Conservation (phyloP, 2,329 filamentous ascomycete species). For the Pseudogymnoascus sp. region DNA sequence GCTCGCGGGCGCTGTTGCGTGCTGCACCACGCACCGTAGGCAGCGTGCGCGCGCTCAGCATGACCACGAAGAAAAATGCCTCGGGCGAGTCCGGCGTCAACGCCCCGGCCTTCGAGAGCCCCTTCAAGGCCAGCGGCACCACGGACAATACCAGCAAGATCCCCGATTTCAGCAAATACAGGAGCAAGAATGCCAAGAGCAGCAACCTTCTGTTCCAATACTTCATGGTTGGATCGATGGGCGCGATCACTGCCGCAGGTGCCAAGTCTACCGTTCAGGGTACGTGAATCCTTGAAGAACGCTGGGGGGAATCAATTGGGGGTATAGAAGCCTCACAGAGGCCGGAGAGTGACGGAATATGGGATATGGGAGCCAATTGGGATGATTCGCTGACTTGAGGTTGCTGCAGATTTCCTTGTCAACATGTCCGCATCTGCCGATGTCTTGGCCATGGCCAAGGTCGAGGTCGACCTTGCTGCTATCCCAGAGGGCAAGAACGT, state of each 20-base stretch:
- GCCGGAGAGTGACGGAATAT: constrained; percentile 1
- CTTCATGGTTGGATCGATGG: constrained; percentile 97
- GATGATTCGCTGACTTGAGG: constrained; percentile 18
- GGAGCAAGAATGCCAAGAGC: constrained; percentile 57
- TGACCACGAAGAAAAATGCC: constrained; percentile 31
- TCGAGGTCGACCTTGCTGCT: constrained; percentile 84
- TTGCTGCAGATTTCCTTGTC: constrained; percentile 80
- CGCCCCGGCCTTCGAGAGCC: constrained; percentile 47
- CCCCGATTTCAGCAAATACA: constrained; percentile 85
- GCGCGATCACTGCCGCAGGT: constrained; percentile 81
- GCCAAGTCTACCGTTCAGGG: constrained; percentile 98
- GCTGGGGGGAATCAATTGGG: constrained; percentile 7
- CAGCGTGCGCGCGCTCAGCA: constrained; percentile 48
- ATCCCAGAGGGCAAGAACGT: constrained; percentile 99
- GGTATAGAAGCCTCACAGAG: neutral
- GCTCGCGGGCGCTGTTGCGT: constrained; percentile 63
- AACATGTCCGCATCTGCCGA: constrained; percentile 99
- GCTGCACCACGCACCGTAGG: constrained; percentile 34
- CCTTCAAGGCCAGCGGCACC: constrained; percentile 46
- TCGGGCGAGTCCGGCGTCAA: constrained; percentile 16
- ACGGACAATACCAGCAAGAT: constrained; percentile 57
- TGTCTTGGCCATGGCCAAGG: constrained; percentile 98
- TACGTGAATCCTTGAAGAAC: constrained; percentile 42
- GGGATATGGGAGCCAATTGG: constrained; percentile 16
- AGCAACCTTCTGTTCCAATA: constrained; percentile 87